Percentiles rank a stretch among this genome's conserved stretches.
Evolutionary conservation across 2,329 filamentous ascomycete genomes (phyloP).

Genomic region (Dactylellina drechsleri): DNA sequence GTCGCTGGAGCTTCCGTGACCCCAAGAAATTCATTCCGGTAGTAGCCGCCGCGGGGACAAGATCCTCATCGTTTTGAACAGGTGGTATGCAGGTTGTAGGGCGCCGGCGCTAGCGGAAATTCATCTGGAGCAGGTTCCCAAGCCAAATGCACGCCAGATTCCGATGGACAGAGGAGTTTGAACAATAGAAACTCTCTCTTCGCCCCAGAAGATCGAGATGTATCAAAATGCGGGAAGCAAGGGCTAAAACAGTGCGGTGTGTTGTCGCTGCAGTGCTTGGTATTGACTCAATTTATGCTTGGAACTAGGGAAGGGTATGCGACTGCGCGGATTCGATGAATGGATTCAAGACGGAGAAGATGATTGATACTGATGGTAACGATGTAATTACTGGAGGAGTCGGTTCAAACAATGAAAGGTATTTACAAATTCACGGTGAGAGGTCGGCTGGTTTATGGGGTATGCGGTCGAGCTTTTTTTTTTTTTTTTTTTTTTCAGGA

Average conservation of each 20-base stretch:
- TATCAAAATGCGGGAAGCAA: slow-evolving; percentile 47
- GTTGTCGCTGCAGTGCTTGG: slow-evolving; percentile 21
- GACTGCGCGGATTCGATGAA: too few species aligned
- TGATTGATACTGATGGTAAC: slow-evolving; percentile 6
- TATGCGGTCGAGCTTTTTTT: too few species aligned
- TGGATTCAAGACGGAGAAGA: not conserved
- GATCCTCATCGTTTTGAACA: slow-evolving; percentile 37
- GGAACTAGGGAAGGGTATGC: not conserved
- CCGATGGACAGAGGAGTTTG: slow-evolving; percentile 17
- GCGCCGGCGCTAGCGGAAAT: slow-evolving; percentile 32
- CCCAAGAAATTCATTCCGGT: slow-evolving; percentile 49
- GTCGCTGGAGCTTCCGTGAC: slow-evolving; percentile 50
- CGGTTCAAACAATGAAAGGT: too few species aligned
- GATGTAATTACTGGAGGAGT: slow-evolving; percentile 30
- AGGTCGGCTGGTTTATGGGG: not conserved
- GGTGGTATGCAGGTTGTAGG: slow-evolving; percentile 27
- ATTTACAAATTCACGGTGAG: not conserved
- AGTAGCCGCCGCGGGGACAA: slow-evolving; percentile 26
- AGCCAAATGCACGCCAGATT: slow-evolving; percentile 35
- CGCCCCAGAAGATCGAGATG: too few species aligned
- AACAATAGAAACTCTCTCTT: too few species aligned
- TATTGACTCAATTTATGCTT: not conserved
- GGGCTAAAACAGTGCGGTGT: slow-evolving; percentile 21
- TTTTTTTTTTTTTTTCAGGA: too few species aligned
- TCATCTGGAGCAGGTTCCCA: slow-evolving; percentile 44